Evolutionary conservation across 108 stramenopile species (phyloP).

Genomic region (Fragilariopsis cylindrus): DNA sequence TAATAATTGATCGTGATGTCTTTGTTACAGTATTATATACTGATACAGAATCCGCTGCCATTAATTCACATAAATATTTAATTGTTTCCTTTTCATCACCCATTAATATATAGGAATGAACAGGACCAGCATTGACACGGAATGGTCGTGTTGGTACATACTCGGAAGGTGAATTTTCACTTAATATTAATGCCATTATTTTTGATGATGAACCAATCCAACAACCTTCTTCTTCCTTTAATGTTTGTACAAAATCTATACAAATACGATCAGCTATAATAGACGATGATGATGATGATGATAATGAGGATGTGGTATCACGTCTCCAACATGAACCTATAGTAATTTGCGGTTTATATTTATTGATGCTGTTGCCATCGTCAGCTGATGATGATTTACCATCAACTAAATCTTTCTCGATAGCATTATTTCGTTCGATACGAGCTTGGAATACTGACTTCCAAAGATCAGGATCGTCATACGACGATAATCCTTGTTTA

Average conservation of each 20-base stretch:
- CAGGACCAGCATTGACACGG: constrained; percentile 42
- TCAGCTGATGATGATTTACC: no score
- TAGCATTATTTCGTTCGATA: background rate
- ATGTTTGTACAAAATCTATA: constrained; percentile 30
- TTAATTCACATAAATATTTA: constrained; percentile 42
- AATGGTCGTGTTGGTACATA: constrained; percentile 40
- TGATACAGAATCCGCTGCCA: constrained; percentile 29
- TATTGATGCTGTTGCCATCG: background rate
- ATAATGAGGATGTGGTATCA: background rate
- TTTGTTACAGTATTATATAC: constrained; percentile 19
- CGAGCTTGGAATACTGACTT: constrained; percentile 24
- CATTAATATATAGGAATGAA: constrained; percentile 35
- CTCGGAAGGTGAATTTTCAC: constrained; percentile 23
- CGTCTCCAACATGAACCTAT: constrained; percentile 4
- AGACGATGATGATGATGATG: background rate
- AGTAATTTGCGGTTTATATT: background rate
- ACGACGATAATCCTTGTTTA: background rate
- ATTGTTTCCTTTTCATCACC: constrained; percentile 22
- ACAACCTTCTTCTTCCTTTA: constrained; percentile 32
- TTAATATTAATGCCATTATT: constrained; percentile 32
- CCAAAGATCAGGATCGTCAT: constrained; percentile 22
- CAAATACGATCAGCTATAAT: constrained; percentile 33
- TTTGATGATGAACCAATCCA: constrained; percentile 42
- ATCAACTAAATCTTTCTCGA: background rate
- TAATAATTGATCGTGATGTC: constrained; percentile 8